A percentile compares a stretch with the other conserved stretches of the same genome.
Conservation (phyloP, 2,329 filamentous ascomycete species). For the Colletotrichum sp. region DNA sequence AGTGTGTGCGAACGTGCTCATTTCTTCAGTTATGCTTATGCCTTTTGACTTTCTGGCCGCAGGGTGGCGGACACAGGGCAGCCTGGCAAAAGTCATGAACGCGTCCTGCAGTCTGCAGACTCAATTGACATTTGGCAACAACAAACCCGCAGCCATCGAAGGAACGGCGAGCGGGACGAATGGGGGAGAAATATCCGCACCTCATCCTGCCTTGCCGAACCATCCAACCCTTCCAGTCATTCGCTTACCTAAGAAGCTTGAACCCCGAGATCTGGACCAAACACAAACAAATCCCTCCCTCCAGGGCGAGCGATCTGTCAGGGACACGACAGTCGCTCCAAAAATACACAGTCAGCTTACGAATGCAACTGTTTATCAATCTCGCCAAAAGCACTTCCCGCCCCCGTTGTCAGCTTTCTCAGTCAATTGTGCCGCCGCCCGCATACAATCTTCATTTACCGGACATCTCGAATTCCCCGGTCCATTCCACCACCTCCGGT, state of each 20-base stretch:
- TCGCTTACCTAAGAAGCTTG: neutral
- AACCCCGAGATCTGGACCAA: neutral
- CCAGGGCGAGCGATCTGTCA: neutral
- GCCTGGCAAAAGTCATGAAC: neutral
- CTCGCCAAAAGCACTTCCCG: neutral
- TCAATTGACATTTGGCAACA: neutral
- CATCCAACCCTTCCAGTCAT: neutral
- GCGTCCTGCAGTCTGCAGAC: neutral
- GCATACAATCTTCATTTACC: neutral
- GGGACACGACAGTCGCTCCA: neutral
- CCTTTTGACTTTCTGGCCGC: neutral
- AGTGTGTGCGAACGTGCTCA: neutral
- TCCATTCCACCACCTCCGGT: neutral
- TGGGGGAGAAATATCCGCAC: neutral
- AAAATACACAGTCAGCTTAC: slow-evolving; percentile 1
- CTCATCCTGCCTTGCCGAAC: neutral
- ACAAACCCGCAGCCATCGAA: neutral
- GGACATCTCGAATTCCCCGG: neutral
- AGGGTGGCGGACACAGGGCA: neutral
- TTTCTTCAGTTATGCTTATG: slow-evolving; percentile 15
- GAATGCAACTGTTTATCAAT: neutral
- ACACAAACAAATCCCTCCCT: neutral
- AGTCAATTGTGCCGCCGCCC: neutral
- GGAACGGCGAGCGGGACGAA: neutral
- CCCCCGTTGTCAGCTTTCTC: neutral